phyloP scores from a whole-genome alignment of 768 basidiomycete species.

The Podaxis carcinomalis region DNA sequence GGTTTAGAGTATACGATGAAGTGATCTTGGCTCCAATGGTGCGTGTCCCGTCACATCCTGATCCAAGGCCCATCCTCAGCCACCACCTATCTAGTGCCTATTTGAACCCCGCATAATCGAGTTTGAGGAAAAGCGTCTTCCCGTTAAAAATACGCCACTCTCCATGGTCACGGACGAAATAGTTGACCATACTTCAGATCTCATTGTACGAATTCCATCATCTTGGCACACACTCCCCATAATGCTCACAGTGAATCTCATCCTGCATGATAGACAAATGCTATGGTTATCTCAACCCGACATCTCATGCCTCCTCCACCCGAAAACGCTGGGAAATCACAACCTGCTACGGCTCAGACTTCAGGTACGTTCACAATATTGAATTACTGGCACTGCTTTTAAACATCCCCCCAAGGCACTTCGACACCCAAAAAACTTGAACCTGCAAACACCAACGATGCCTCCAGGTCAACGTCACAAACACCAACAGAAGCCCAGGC shows the following conservation, averaged over 20 bases:
- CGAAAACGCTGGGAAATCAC: constrained; percentile 22
- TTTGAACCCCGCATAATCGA: constrained; percentile 94
- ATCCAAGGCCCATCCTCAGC: not conserved
- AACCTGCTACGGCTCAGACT: constrained; percentile 16
- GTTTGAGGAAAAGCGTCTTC: constrained; percentile 68
- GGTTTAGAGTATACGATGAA: constrained; percentile 90
- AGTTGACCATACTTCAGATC: constrained; percentile 48
- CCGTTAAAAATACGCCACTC: constrained; percentile 30
- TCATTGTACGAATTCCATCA: constrained; percentile 36
- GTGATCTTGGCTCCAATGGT: constrained; percentile 94
- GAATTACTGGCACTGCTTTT: not conserved
- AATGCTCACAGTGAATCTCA: constrained; percentile 1
- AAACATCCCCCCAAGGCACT: constrained; percentile 1
- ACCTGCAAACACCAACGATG: not conserved
- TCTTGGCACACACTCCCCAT: not conserved
- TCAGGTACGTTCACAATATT: not conserved
- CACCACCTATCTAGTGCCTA: constrained; percentile 57
- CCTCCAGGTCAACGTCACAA: constrained; percentile 9
- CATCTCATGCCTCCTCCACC: constrained; percentile 54
- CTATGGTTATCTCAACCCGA: constrained; percentile 88
- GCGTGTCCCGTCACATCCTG: constrained; percentile 17
- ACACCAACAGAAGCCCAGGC: constrained; percentile 6
- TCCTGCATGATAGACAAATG: constrained; percentile 59
- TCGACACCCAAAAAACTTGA: constrained; percentile 11
- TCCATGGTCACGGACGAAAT: constrained; percentile 76